Percentiles rank a stretch among this genome's conserved stretches.
These are phyloP conservation scores for Dendrobium catenatum DNA, from an alignment of 106 monocot genomes.

Conservation along the genomic window DNA sequence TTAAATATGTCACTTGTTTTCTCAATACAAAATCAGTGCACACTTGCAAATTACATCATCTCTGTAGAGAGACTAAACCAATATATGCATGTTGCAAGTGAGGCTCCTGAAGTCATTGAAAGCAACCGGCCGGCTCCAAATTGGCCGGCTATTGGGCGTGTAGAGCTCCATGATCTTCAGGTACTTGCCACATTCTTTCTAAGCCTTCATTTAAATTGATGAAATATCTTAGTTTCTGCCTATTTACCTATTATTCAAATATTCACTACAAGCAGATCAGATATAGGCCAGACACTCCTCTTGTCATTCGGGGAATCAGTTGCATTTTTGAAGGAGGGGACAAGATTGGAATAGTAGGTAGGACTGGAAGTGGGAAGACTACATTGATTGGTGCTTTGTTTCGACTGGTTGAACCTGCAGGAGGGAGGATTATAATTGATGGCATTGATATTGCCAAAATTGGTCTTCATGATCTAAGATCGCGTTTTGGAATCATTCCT, in stretches of 20 bases:
- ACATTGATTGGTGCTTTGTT: conserved; percentile 83
- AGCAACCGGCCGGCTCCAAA: conserved; percentile 38
- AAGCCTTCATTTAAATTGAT: not conserved
- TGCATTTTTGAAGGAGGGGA: conserved; percentile 85
- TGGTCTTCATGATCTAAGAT: conserved; percentile 92
- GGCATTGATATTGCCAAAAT: conserved; percentile 59
- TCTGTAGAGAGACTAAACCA: conserved; percentile 93
- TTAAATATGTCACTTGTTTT: conserved; percentile 71
- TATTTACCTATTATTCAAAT: not conserved
- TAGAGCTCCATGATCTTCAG: conserved; percentile 75
- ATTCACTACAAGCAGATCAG: conserved; percentile 41
- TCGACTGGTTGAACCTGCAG: conserved; percentile 82
- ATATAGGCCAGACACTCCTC: conserved; percentile 63
- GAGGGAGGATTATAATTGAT: conserved; percentile 74
- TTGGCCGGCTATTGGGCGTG: conserved; percentile 76
- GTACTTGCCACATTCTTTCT: conserved; percentile 12
- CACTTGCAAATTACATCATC: conserved; percentile 71
- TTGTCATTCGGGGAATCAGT: conserved; percentile 68
- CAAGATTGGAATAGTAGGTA: conserved; percentile 90
- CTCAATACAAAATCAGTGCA: conserved; percentile 88
- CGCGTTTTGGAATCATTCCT: conserved; percentile 80
- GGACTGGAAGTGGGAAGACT: conserved; percentile 95
- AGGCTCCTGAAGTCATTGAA: conserved; percentile 70
- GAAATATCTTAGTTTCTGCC: not conserved
- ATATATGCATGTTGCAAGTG: conserved; percentile 74